phyloP scores from a whole-genome alignment of 139 green algal genomes.

The Chlamydomonas schloesseri region DNA sequence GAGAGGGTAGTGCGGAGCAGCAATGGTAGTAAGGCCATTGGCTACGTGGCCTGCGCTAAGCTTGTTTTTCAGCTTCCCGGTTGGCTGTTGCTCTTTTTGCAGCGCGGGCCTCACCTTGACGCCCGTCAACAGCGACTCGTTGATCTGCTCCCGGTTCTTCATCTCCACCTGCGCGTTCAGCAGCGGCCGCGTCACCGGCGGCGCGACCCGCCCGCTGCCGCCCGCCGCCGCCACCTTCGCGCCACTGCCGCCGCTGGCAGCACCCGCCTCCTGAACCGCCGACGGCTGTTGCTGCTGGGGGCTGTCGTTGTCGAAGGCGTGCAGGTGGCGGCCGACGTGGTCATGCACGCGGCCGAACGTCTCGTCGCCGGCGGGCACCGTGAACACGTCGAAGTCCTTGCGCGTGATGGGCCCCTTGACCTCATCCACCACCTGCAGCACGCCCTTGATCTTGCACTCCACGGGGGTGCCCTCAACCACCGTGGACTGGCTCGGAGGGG shows the following conservation, averaged over 20 bases:
- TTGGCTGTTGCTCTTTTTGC: too few relatives aligned
- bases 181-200: constrained; percentile 62
- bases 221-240: background rate
- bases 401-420: constrained; percentile 79
- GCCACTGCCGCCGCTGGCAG: background rate
- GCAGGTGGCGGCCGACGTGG: constrained; percentile 63
- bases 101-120: constrained; percentile 73
- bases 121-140: constrained; percentile 79
- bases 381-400: constrained; percentile 82
- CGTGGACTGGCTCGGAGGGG: background rate
- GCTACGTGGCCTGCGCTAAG: too few relatives aligned
- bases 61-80: too few relatives aligned
- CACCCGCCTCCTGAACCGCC: background rate
- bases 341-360: constrained; percentile 70
- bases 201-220: constrained; percentile 11
- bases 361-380: constrained; percentile 41
- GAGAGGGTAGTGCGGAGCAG: too few relatives aligned
- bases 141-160: constrained; percentile 84
- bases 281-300: constrained; percentile 13
- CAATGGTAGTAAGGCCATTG: too few relatives aligned
- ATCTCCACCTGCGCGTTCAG: constrained; percentile 75
- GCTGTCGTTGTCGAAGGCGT: background rate
- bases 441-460: constrained; percentile 81
- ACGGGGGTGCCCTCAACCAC: constrained; percentile 75
- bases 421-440: constrained; percentile 88